phyloP scores from a whole-genome alignment of 78 protist genomes.

The Dictyostelium brefeldianum region DNA sequence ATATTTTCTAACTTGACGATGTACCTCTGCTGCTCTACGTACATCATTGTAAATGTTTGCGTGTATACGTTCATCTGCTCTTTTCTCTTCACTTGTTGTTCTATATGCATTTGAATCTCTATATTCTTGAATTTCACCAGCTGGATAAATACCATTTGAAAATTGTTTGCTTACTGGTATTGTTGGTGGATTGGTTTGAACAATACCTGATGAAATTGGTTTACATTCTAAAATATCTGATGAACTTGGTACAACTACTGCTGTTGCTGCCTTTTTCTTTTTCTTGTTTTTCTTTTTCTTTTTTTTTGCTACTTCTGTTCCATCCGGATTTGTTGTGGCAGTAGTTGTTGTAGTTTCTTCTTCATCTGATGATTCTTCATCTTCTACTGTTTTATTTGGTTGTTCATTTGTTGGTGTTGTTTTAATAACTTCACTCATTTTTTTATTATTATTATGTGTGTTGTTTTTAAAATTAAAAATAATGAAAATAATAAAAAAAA shows the following conservation, averaged over 20 bases:
- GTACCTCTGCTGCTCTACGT: slow-evolving; percentile 97
- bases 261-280: slow-evolving; percentile 47
- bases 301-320: slow-evolving; percentile 15
- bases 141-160: slow-evolving; percentile 59
- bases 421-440: background rate
- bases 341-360: slow-evolving; percentile 13
- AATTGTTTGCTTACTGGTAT: slow-evolving; percentile 51
- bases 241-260: slow-evolving; percentile 13
- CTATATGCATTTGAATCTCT: slow-evolving; percentile 80
- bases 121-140: slow-evolving; percentile 58
- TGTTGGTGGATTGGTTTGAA: slow-evolving; percentile 79
- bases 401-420: background rate
- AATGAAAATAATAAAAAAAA: too few species aligned
- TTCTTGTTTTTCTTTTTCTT: slow-evolving; percentile 77
- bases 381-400: slow-evolving; percentile 1
- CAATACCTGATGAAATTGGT: slow-evolving; percentile 8
- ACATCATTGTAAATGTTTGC: slow-evolving; percentile 74
- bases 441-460: background rate
- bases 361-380: slow-evolving; percentile 24
- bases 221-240: background rate
- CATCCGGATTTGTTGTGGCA: slow-evolving; percentile 3
- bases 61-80: slow-evolving; percentile 82
- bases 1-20: slow-evolving; percentile 87
- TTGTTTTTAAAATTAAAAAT: background rate
- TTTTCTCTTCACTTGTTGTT: slow-evolving; percentile 90